Evolutionary conservation across 73 alveolate species (phyloP), one percentile per base, ranked within the genome.

Genomic region (Durusdinium trenchii): DNA sequence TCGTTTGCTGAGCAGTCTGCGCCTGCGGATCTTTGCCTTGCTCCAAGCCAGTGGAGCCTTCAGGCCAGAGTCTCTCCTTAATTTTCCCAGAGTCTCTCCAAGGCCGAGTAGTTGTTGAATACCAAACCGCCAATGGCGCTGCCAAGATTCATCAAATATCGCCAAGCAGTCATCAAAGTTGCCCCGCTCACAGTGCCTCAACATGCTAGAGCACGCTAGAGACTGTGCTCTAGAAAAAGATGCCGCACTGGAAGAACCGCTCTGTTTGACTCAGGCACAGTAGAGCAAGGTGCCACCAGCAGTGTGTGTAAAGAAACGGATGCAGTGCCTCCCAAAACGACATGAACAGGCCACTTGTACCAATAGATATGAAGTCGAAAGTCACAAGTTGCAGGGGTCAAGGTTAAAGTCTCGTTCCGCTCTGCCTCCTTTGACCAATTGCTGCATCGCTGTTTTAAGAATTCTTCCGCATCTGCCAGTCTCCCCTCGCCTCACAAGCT

Each of bases 201-300:
- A 35, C 20, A 46, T 3, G 3, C 46, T 50, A 51, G 35, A 47
- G 46, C 35, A n/a, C n/a, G n/a, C n/a, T n/a, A 47, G 48, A 73
- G 51, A 48, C 18, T 12, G 36, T 3, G 12, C 69, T 57, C 32
- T 12, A 23, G 23, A 16, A 12, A 71, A 32, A 30, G 84, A 78
- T 78, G 42, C 42, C 51, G 32, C 85, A 51, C 23, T 35, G 7
- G 38, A 71, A 5, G 83, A 14, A 18, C 43, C 42, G 38, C n/a
- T 38, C 7, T 73, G 38, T 20, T 30, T 42, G 9, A 48, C 87
- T 67, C 47, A 73, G 92, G 67, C 5, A 57, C 99, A 94, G 78
- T 2, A 94, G 82, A 45, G 99, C 78, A 67, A 94, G 67, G 83
- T 94, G 99, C 99, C 99, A 94, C 99, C 99, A 94, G 67, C 93